A percentile compares a stretch with the other conserved stretches of the same genome.
Conservation (phyloP, 2,329 filamentous ascomycete species). For the Penicillium olsonii region DNA sequence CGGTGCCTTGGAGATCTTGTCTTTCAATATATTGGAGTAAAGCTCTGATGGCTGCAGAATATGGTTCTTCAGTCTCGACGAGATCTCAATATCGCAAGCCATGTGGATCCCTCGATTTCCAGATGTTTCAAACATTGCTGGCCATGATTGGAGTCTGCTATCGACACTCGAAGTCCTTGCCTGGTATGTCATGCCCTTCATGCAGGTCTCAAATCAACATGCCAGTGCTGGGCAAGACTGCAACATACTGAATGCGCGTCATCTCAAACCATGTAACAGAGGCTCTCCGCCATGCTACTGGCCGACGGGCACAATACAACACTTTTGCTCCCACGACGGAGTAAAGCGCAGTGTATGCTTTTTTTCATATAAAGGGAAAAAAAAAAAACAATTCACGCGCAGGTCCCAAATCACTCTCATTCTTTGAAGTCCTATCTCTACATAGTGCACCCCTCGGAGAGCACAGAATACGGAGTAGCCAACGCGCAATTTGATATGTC, state of each 20-base stretch:
- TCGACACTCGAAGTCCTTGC: conserved; percentile 4
- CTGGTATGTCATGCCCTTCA: conserved; percentile 13
- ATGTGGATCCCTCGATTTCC: neutral
- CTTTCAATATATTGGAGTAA: too few relatives aligned
- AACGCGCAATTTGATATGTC: too few relatives aligned
- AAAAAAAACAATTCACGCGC: too few relatives aligned
- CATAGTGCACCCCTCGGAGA: too few relatives aligned
- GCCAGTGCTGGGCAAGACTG: conserved; percentile 4
- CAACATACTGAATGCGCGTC: neutral
- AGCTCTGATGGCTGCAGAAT: too few relatives aligned
- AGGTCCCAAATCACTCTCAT: too few relatives aligned
- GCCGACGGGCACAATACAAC: neutral
- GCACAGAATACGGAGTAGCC: too few relatives aligned
- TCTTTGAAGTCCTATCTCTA: too few relatives aligned
- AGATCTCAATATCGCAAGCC: neutral
- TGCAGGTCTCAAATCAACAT: conserved; percentile 12
- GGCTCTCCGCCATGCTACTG: neutral
- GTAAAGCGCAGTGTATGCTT: too few relatives aligned
- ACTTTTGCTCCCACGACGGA: neutral
- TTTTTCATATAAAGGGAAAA: too few relatives aligned
- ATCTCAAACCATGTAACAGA: neutral
- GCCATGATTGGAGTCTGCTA: neutral
- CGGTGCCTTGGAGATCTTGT: too few relatives aligned
- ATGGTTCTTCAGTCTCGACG: neutral
- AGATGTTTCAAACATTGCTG: neutral